Base-by-base conservation (phyloP, 306 rosid species). In the Lathyrus oleraceus region DNA sequence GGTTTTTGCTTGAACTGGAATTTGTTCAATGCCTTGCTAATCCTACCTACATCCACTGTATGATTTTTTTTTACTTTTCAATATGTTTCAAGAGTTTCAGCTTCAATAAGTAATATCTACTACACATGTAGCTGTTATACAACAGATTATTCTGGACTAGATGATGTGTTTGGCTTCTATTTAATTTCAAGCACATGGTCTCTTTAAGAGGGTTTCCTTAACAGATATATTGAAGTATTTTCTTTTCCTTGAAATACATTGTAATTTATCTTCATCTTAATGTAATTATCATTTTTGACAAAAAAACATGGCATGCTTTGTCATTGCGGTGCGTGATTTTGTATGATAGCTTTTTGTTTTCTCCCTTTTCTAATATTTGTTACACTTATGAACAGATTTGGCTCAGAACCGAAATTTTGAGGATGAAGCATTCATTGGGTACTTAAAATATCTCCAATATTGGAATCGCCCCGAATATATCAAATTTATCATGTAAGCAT, bases 371-470 rank as follows among this genome's bases (percentile, higher is more conserved):
- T 54, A 52, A 17, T 66, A 40, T 56, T 51, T 66, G 67, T 79
- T 14, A 40, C 69, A 44, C 49, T 67, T 23, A 66, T 11, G 11
- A 71, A 51, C 82, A 90, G 98, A 94, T 87, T 81, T 94, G 88
- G 98, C 97, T 47, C 96, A 94, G 77, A 94, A 90, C 78, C 96
- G 97, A 6, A 90, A 90, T 71, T 85, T 94, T 51, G 98, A 94
- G 76, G 98, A 94, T 73, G 98, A 94, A 79, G 95, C 95, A 51
- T 94, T 94, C 78, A 90, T 94, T 75, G 97, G 96, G 61, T 94
- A 88, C 94, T 83, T 94, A 73, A 90, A 94, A 73, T 87, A 94
- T 70, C 97, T 94, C 53, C 98, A 88, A 69, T 94, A 94, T 65
- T 94, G 98, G 98, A 96, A 94, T 63, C 92, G 79, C n/a, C 96